Base-by-base conservation (phyloP, 352 stramenopile species). In the Phytophthora aleatoria region DNA sequence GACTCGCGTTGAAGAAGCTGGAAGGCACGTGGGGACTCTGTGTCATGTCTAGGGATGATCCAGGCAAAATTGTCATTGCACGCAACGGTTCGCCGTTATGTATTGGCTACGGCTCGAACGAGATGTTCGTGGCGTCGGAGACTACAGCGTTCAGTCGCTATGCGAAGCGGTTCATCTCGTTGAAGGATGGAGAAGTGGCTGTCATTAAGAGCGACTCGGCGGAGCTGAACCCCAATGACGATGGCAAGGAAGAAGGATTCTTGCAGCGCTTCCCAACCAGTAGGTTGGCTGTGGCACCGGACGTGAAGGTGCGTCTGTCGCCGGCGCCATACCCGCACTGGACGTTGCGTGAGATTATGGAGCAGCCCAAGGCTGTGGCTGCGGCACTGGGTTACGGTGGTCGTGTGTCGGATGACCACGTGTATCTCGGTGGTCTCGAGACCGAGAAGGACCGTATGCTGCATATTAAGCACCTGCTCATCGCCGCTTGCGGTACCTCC, bases 81-180 rank as follows among this genome's bases (percentile, higher is more conserved):
- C 96, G 97, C 61, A 99, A 99, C 73, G 97, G 97, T 43, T 99
- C 94, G 13, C 97, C 97, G 4, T 74, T 95, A n/a, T 94, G 85
- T 54, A 93, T 95, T 92, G 77, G 89, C 44, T 94, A 93, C 69
- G 92, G 84, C 38, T 90, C 91, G 26, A 96, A 97, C 64, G 84
- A 97, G 49, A 99, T 98, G 70, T 99, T 96, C 71, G 92, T 99
- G 61, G 96, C 96, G n/a, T 98, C 88, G 31, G 95, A 99, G 81
- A 98, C 95, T 3, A 96, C 91, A 39, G 95, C 95, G 6, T 97
- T 97, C 65, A 95, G 79, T 66, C 80, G 90, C 26, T 98, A 99
- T 79, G 98, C 97, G 2, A 99, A 99, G 75, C 97, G 97, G 36
- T 99, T 99, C 62, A 98, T 99, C 66, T 97, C 91, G 54, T 92